Evolutionary conservation across 108 stramenopile species (phyloP).

Genomic region (Pinguiococcus pyrenoidosus): DNA sequence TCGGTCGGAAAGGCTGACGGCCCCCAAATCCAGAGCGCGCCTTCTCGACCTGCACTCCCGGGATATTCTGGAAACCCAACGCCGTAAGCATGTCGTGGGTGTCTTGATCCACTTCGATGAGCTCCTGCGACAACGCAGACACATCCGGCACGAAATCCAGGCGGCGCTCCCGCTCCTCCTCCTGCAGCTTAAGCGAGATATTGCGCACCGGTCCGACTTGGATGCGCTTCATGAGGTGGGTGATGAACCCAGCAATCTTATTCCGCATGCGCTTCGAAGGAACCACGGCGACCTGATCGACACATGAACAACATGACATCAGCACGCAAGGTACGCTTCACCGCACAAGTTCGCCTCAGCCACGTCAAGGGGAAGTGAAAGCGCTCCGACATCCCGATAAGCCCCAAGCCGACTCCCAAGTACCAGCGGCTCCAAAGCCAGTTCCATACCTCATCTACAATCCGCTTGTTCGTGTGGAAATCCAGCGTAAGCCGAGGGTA

Average conservation of each 20-base stretch:
- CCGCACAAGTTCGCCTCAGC: too few species aligned
- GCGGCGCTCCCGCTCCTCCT: conserved; percentile 97
- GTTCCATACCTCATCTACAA: conserved; percentile 76
- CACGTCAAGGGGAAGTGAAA: too few species aligned
- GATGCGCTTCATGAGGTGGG: conserved; percentile 99
- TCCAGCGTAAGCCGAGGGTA: conserved; percentile 95
- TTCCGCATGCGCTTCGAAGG: conserved; percentile 99
- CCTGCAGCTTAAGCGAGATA: conserved; percentile 98
- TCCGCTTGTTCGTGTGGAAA: conserved; percentile 99
- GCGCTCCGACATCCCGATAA: too few species aligned
- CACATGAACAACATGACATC: too few species aligned
- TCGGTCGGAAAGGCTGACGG: too few species aligned
- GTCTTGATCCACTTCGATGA: conserved; percentile 84
- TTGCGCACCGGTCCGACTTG: conserved; percentile 95
- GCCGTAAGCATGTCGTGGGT: conserved; percentile 89
- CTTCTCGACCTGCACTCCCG: conserved; percentile 35
- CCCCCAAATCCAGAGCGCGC: too few species aligned
- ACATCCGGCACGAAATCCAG: conserved; percentile 99
- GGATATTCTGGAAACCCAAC: conserved; percentile 49
- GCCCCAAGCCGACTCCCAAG: too few species aligned
- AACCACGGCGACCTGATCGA: conserved; percentile 80
- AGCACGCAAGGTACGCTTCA: too few species aligned
- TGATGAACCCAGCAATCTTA: conserved; percentile 98
- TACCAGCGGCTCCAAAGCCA: too few species aligned
- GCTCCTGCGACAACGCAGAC: conserved; percentile 87